Percentiles rank a stretch among this genome's conserved stretches.
Evolutionary conservation across 2,329 filamentous ascomycete genomes (phyloP).

Genomic region (Pseudogymnoascus sp.): DNA sequence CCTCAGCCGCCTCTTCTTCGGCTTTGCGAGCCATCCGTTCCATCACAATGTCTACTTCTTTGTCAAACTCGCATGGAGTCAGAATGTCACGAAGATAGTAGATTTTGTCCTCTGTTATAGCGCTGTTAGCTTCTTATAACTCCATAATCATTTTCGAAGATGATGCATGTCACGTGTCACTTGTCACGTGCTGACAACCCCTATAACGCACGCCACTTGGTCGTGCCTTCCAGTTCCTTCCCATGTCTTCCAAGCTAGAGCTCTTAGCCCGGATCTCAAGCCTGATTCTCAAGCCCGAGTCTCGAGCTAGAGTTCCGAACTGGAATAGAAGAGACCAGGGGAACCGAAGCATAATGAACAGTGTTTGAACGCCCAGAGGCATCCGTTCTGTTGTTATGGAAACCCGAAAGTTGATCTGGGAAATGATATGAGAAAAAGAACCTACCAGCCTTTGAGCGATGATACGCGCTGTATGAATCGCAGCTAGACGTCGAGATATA

Average conservation of each 20-base stretch:
- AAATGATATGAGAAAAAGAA: neutral
- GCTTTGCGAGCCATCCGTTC: neutral
- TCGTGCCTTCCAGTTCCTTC: neutral
- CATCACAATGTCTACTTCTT: slow-evolving; percentile 12
- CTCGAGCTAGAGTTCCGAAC: neutral
- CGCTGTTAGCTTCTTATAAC: neutral
- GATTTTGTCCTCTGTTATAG: slow-evolving; percentile 14
- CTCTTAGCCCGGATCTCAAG: neutral
- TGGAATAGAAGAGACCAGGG: neutral
- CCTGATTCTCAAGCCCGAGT: neutral
- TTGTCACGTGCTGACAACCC: neutral
- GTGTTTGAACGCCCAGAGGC: neutral
- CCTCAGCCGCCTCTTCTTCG: neutral
- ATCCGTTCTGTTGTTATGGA: neutral
- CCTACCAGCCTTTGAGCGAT: slow-evolving; percentile 6
- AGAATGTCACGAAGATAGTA: slow-evolving; percentile 16
- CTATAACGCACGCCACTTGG: neutral
- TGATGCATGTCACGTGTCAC: neutral
- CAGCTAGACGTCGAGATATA: neutral
- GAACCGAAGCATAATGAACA: neutral
- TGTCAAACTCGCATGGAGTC: slow-evolving; percentile 14
- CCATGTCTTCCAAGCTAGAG: neutral
- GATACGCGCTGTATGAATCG: slow-evolving; percentile 2
- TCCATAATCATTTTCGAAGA: neutral
- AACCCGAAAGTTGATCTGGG: neutral